phyloP scores from a whole-genome alignment of 257 asterid species.

The Rubia yunnanensis region DNA sequence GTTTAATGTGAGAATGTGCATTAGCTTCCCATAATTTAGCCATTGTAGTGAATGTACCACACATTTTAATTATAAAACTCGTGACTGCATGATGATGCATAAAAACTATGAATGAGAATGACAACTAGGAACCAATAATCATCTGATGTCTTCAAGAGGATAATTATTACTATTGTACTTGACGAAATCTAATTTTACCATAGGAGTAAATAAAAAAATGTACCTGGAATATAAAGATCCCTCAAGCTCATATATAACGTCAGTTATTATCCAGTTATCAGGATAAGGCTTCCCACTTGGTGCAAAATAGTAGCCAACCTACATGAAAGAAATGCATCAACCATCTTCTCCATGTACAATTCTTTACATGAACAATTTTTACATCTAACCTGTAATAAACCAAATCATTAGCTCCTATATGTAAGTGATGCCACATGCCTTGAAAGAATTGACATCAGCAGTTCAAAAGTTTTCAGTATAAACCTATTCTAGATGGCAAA shows the following conservation, averaged over 20 bases:
- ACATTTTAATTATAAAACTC: background rate
- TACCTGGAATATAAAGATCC: slow-evolving; percentile 93
- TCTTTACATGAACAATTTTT: background rate
- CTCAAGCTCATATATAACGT: slow-evolving; percentile 73
- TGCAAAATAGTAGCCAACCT: slow-evolving; percentile 98
- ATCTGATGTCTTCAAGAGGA: too few relatives aligned
- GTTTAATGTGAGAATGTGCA: background rate
- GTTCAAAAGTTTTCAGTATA: background rate
- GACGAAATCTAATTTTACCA: background rate
- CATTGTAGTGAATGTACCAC: background rate
- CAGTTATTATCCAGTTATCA: slow-evolving; percentile 97
- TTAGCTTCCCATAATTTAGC: background rate
- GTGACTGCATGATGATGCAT: background rate
- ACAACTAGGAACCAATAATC: background rate
- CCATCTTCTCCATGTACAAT: background rate
- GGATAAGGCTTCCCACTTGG: slow-evolving; percentile 99
- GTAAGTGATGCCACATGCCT: background rate
- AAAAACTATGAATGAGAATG: background rate
- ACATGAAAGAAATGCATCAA: slow-evolving; percentile 18
- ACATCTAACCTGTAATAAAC: background rate
- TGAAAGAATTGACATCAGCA: background rate
- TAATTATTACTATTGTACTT: background rate
- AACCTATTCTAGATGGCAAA: background rate
- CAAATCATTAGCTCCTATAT: background rate
- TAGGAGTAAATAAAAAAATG: background rate